A percentile compares a stretch with the other conserved stretches of the same genome.
These are phyloP conservation scores for Fusarium dlaminii DNA, from an alignment of 2,329 filamentous ascomycete species.

Conservation along the genomic window DNA sequence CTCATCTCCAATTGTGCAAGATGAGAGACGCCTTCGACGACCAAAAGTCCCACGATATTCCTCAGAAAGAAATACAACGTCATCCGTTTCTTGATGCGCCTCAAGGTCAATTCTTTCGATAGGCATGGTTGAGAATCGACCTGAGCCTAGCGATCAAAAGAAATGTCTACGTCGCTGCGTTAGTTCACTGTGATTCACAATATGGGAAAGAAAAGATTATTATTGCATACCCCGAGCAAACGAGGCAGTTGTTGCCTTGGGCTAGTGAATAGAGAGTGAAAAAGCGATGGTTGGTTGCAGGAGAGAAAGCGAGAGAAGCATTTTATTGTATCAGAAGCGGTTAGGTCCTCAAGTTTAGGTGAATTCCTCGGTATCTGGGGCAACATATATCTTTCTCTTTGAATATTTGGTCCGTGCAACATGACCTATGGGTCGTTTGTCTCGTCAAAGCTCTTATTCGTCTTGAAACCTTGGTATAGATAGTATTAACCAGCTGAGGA, in stretches of 20 bases:
- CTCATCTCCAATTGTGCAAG: conserved; percentile 37
- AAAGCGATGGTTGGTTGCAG: neutral
- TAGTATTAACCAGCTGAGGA: neutral
- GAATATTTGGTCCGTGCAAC: neutral
- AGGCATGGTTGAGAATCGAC: conserved; percentile 9
- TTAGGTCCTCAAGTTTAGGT: neutral
- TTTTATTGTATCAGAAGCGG: neutral
- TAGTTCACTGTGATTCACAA: neutral
- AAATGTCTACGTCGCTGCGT: conserved; percentile 6
- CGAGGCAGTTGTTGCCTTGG: neutral
- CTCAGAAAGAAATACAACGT: conserved; percentile 30
- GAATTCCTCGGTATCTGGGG: neutral
- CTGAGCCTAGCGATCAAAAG: neutral
- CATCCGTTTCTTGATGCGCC: conserved; percentile 4
- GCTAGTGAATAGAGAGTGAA: neutral
- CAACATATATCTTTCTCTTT: neutral
- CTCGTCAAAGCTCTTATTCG: neutral
- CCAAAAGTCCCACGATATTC: neutral
- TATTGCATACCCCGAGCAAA: neutral
- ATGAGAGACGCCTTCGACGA: conserved; percentile 21
- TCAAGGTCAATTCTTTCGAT: conserved; percentile 5
- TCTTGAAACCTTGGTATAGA: neutral
- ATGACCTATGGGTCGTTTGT: neutral
- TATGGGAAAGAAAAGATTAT: neutral
- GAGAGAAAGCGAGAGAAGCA: neutral